Evolutionary conservation across 441 rosid species (phyloP).

Genomic region (Macaranga tanarius): DNA sequence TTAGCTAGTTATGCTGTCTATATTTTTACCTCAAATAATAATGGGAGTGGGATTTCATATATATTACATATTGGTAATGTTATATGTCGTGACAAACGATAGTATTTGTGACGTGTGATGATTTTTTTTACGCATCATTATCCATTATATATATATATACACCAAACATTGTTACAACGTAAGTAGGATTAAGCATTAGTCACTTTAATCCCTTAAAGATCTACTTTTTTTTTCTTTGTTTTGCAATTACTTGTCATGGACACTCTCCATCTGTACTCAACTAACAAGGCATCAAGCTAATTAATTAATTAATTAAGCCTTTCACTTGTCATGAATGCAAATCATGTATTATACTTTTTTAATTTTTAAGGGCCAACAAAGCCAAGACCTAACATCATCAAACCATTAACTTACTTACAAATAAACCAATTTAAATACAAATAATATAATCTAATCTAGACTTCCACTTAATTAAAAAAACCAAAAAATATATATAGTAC

Average conservation of each 20-base stretch:
- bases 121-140: too few species aligned
- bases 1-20: not conserved
- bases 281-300: not conserved
- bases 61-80: too few species aligned
- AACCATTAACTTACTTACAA: not conserved
- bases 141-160: not conserved
- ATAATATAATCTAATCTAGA: not conserved
- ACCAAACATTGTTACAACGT: not conserved
- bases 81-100: too few species aligned
- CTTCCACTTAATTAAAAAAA: conserved; percentile 17
- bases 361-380: conserved; percentile 6
- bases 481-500: too few species aligned
- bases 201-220: not conserved
- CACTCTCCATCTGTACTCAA: conserved; percentile 1
- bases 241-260: not conserved
- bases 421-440: not conserved
- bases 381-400: not conserved
- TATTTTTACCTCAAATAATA: not conserved
- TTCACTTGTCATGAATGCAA: not conserved
- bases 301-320: not conserved
- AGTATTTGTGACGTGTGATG: too few species aligned
- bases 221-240: not conserved
- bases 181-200: not conserved
- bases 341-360: not conserved
- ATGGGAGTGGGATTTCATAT: not conserved